These are phyloP conservation scores for Xylaria flabelliformis DNA, from an alignment of 495 filamentous ascomycete species.

Conservation along the genomic window DNA sequence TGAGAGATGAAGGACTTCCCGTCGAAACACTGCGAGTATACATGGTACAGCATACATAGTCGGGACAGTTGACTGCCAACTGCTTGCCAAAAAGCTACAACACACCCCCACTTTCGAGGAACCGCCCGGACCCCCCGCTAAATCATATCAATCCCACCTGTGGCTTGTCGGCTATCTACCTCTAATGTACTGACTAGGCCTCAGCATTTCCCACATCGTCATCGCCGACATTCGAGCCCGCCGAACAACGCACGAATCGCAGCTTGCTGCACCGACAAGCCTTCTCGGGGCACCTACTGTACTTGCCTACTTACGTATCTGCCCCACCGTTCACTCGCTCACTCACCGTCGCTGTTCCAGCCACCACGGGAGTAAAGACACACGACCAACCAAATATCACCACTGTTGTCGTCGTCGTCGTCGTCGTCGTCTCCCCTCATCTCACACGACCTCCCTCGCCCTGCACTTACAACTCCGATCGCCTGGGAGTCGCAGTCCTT, in stretches of 20 bases:
- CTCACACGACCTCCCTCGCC: constrained; percentile 22
- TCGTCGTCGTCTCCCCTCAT: constrained; percentile 23
- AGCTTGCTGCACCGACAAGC: constrained; percentile 9
- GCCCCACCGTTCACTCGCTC: not conserved
- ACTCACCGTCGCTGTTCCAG: constrained; percentile 2
- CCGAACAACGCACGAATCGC: constrained; percentile 16
- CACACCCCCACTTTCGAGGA: no score
- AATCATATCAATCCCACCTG: no score
- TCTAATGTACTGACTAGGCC: not conserved
- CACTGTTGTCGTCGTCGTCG: constrained; percentile 28
- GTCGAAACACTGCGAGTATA: no score
- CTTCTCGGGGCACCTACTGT: not conserved
- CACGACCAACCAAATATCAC: constrained; percentile 30
- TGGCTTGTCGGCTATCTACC: no score
- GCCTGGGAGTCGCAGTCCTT: constrained; percentile 35
- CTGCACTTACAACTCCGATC: constrained; percentile 15
- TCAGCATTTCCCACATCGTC: constrained; percentile 20
- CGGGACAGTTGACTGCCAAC: no score
- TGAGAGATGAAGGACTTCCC: no score
- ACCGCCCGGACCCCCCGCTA: no score
- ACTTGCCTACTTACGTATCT: not conserved
- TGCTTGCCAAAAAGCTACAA: no score
- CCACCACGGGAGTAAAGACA: constrained; percentile 24
- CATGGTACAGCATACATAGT: no score
- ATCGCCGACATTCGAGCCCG: constrained; percentile 11